Evolutionary conservation across 345 rosid genomes (phyloP).

Genomic region (Mangifera indica): DNA sequence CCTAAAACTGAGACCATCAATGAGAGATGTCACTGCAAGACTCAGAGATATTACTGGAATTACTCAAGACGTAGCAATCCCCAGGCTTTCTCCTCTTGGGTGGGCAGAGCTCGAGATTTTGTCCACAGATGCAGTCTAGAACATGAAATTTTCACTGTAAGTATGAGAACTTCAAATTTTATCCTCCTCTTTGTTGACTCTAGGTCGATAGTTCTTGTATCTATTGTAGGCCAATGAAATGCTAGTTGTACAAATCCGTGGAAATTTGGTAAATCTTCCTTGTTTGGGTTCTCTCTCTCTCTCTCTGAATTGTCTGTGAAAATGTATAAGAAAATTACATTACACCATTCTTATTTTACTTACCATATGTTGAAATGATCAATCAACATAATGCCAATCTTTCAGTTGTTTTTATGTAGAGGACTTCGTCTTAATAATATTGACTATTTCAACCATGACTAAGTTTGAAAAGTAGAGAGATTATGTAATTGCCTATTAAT

Average conservation of each 20-base stretch:
- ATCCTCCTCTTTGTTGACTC: constrained; percentile 10
- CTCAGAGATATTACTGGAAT: constrained; percentile 61
- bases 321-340: constrained; percentile 8
- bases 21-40: constrained; percentile 53
- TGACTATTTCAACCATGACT: not conserved
- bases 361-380: not conserved
- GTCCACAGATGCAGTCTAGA: constrained; percentile 49
- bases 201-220: constrained; percentile 4
- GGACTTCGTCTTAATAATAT: not conserved
- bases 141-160: constrained; percentile 9
- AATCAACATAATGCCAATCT: not conserved
- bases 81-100: constrained; percentile 89
- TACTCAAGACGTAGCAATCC: constrained; percentile 52
- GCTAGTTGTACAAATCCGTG: constrained; percentile 28
- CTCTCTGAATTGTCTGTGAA: constrained; percentile 9
- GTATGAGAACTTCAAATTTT: constrained; percentile 15
- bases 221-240: constrained; percentile 16
- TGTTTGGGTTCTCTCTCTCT: not conserved
- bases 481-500: not conserved
- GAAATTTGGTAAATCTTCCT: constrained; percentile 9
- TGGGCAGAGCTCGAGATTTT: constrained; percentile 95
- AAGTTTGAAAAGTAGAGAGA: not conserved
- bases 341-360: not conserved
- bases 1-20: constrained; percentile 53
- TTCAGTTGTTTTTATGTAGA: not conserved